Conservation (phyloP, 139 green algal genomes). For the Diplosphaera chodatii region DNA sequence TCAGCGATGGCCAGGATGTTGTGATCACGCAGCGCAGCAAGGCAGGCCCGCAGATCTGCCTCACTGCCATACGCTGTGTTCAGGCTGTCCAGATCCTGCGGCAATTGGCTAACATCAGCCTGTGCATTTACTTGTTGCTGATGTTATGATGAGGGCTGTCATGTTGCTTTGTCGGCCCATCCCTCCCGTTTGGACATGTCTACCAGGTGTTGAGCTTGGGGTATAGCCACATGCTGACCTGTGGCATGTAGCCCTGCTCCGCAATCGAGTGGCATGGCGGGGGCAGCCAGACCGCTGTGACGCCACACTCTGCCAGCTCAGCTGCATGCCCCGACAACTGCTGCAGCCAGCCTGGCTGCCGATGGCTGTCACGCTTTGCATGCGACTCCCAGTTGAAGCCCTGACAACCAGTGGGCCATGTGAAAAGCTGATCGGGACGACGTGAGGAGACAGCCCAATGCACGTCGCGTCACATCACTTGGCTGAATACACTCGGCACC, state of each 20-base stretch:
- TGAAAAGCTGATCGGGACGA: too few species aligned
- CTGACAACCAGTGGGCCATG: too few species aligned
- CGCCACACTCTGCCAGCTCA: constrained; percentile 11
- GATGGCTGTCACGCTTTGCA: background rate
- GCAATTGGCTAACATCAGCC: too few species aligned
- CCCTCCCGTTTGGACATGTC: too few species aligned
- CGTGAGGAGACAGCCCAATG: too few species aligned
- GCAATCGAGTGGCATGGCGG: constrained; percentile 61
- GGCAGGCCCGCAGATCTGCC: constrained; percentile 55
- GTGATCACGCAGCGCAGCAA: constrained; percentile 46
- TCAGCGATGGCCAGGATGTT: constrained; percentile 74
- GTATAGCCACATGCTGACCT: too few species aligned
- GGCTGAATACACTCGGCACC: constrained; percentile 2
- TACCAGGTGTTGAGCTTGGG: too few species aligned
- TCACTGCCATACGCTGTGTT: constrained; percentile 58
- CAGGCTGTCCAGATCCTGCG: constrained; percentile 22
- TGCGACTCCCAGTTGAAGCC: constrained; percentile 14
- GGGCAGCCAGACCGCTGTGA: constrained; percentile 75
- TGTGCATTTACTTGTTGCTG: too few species aligned
- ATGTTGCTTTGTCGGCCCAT: too few species aligned
- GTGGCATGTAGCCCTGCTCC: constrained; percentile 68
- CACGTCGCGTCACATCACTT: too few species aligned
- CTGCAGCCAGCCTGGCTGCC: background rate
- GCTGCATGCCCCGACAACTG: background rate
- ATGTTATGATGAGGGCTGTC: too few species aligned